Evolutionary conservation across 129 eudicot species (phyloP), one percentile per base, ranked within the genome.

Genomic region (Ambrosia trifida): DNA sequence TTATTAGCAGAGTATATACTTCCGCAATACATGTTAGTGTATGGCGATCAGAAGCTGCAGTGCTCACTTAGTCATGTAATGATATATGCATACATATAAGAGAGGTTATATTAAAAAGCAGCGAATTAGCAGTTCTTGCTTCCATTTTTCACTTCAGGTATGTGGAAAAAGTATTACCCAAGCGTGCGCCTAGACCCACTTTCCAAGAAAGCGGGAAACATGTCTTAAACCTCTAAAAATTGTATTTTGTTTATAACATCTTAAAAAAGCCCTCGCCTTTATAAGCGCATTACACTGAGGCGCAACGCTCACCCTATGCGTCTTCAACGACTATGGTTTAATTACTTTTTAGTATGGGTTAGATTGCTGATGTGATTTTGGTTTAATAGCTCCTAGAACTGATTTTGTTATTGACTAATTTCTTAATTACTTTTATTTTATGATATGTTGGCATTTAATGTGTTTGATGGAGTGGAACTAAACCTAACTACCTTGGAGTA

Each of bases 401-500:
- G 68, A 43, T 64, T 41, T 7, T 3, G 28, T 33, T 3, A 9
- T 41, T 41, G 33, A 57, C 36, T 24, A 12, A 8, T 36, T 35
- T 4, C 2, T 11, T 6, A 61, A 33, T 61, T 14, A 35, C 19
- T 59, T 62, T 62, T 14, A 62, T 13, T 9, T 20, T 24, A n/a
- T 30, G 8, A 12, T 28, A 3, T 30, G 1, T 13, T 58, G 64
- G 3, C 3, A 28, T 68, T 47, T 58, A 6, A 7, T 77, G 47
- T 68, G 68, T 80, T 72, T 67, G 66, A 51, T 81, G 90, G 91
- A 93, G 95, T 68, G 98, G 98, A 70, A 82, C 62, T 50, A 89
- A 89, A 61, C 98, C 96, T 4, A 66, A 86, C 72, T 89, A 89
- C 83, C 86, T 93, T 78, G 96, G 98, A 20, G 93, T 93, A 50